Conservation (phyloP, 2,329 filamentous ascomycete species). For the Neonectria faginata region DNA sequence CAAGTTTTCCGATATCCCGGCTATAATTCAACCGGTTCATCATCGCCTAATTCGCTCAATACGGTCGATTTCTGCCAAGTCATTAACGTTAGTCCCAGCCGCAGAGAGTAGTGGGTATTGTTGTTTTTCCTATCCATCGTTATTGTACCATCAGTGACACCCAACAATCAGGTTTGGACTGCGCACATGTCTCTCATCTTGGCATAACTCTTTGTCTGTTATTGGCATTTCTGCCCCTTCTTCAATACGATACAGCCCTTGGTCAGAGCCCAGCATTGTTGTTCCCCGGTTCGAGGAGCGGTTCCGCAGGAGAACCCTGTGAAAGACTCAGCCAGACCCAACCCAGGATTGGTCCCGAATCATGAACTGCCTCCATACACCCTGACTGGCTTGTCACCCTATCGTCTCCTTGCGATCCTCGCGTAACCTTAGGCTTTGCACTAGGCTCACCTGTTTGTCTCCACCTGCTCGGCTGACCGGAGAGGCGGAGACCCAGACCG, state of each 20-base stretch:
- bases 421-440: background rate
- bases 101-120: background rate
- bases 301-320: background rate
- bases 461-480: slow-evolving; percentile 8
- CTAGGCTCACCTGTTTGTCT: slow-evolving; percentile 2
- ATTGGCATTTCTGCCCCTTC: background rate
- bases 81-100: background rate
- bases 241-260: background rate
- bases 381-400: slow-evolving; percentile 2
- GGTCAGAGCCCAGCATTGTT: background rate
- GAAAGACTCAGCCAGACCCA: background rate
- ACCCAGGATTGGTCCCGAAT: background rate
- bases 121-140: background rate
- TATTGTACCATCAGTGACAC: too few relatives aligned
- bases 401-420: slow-evolving; percentile 1
- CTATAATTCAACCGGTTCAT: background rate
- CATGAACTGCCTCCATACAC: background rate
- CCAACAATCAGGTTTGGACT: background rate
- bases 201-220: background rate
- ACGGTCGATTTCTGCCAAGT: background rate
- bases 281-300: background rate
- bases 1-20: slow-evolving; percentile 7
- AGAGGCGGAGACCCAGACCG: background rate
- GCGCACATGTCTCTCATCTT: background rate
- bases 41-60: slow-evolving; percentile 11